Evolutionary conservation across 1,139 yeast genomes (phyloP).

Genomic region (Debaryomyces sp.): DNA sequence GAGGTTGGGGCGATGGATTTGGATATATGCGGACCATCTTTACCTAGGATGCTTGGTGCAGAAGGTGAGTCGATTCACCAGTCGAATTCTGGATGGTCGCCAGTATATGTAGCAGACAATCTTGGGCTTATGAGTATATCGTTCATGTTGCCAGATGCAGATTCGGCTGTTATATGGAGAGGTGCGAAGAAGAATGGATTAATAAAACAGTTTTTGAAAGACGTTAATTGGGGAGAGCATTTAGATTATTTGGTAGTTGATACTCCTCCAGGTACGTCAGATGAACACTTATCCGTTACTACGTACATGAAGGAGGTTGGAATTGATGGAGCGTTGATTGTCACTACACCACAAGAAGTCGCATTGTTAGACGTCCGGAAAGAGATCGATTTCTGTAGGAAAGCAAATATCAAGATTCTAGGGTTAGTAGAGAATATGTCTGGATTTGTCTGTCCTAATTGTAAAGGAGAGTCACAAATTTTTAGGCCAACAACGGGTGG

Average conservation of each 20-base stretch:
- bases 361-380: conserved; percentile 93
- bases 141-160: conserved; percentile 91
- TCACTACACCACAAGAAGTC: conserved; percentile 98
- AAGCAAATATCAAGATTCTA: conserved; percentile 80
- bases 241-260: conserved; percentile 89
- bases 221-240: conserved; percentile 90
- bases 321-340: conserved; percentile 92
- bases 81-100: conserved; percentile 93
- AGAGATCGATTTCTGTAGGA: conserved; percentile 91
- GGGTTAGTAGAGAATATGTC: conserved; percentile 98
- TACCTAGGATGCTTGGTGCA: conserved; percentile 94
- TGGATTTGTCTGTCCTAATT: conserved; percentile 95
- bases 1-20: conserved; percentile 97
- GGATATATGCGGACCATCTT: conserved; percentile 97
- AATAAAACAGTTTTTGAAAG: conserved; percentile 91
- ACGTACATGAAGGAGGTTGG: conserved; percentile 88
- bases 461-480: conserved; percentile 87
- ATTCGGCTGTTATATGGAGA: conserved; percentile 95
- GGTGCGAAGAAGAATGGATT: conserved; percentile 94
- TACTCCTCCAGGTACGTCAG: conserved; percentile 99
- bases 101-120: conserved; percentile 94
- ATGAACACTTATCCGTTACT: conserved; percentile 91
- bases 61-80: conserved; percentile 85
- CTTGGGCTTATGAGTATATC: conserved; percentile 95
- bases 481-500: conserved; percentile 98